Evolutionary conservation across 345 rosid genomes (phyloP), one percentile per base, ranked within the genome.

Genomic region (Trapa incisa): DNA sequence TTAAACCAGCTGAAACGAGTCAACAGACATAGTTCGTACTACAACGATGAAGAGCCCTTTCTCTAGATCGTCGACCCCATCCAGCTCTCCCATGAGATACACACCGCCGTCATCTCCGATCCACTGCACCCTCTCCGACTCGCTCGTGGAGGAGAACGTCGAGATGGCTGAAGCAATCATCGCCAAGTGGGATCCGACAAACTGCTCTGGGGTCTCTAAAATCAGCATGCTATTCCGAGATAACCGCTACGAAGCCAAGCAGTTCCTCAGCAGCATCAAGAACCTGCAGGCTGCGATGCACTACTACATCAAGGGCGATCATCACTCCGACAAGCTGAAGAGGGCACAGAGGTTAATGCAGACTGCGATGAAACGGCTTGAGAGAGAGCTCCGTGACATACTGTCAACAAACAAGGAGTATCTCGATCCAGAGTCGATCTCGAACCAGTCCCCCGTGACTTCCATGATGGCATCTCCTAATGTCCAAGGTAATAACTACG

Each of bases 381-480:
- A 90, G 72, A 85, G 72, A 62, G 98, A 93, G 81, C 84, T 93
- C 62, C 81, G 82, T 47, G 83, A 74, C 38, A 78, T 93, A n/a
- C 61, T 93, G 50, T 88, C 83, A 42, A 74, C 81, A 4, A 87
- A 80, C 3, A 66, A 81, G 45, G 82, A 74, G 6, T 64, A 72
- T 65, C 80, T 90, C 1, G 92, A 85, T 42, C 80, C 83, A 0
- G 95, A 88, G 63, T 86, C 89, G 0, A 68, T 84, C 15, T 86
- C 92, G 6, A 48, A 47, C 50, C 78, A 64, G 58, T 76, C 87
- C 7, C 70, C 80, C 76, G 22, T 74, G 84, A 16, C 67, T 72
- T 1, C 77, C 43, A 56, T 54, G 65, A 41, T 4, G 47, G 2
- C 42, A 47, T 56, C 76, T 1, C 8, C 45, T 4, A 42, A 8